Evolutionary conservation across 306 rosid genomes (phyloP).

Genomic region (apple (Malus domestica)): ASM211411v1 NC_041799.1:27841501-27842000

Average conservation of each 20-base stretch:
- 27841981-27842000: slow-evolving; percentile 52
- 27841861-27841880: background rate
- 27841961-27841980: slow-evolving; percentile 61
- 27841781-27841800: slow-evolving; percentile 74
- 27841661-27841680: slow-evolving; percentile 1
- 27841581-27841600: slow-evolving; percentile 62
- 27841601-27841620: background rate
- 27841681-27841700: background rate
- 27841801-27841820: slow-evolving; percentile 69
- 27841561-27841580: slow-evolving; percentile 73
- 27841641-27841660: background rate
- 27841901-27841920: slow-evolving; percentile 59
- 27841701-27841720: background rate
- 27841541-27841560: slow-evolving; percentile 67
- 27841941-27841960: slow-evolving; percentile 88
- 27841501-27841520: slow-evolving; percentile 75
- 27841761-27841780: slow-evolving; percentile 57
- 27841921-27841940: slow-evolving; percentile 83
- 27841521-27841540: slow-evolving; percentile 46
- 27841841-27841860: slow-evolving; percentile 38
- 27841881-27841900: slow-evolving; percentile 6
- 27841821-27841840: slow-evolving; percentile 93
- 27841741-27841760: slow-evolving; percentile 65
- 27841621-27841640: background rate
- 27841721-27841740: slow-evolving; percentile 8